Evolutionary conservation across 2,329 filamentous ascomycete species (phyloP).

Genomic region (Claviceps maximensis): DNA sequence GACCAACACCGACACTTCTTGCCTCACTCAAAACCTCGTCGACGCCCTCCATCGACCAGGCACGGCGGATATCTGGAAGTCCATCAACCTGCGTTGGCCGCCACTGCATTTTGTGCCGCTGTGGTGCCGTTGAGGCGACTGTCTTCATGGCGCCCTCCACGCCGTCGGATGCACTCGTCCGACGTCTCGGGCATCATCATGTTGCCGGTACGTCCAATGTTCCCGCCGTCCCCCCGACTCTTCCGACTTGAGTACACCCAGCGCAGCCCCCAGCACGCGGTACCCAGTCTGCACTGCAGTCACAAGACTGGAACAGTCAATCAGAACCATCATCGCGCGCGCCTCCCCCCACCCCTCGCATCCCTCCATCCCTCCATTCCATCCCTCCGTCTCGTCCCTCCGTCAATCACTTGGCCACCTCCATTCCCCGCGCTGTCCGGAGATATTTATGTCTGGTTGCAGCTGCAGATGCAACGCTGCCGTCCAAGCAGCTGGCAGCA

Average conservation of each 20-base stretch:
- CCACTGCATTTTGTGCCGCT: neutral
- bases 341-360: too few species aligned
- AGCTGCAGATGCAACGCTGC: constrained; percentile 1
- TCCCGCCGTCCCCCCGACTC: constrained; percentile 1
- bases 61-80: neutral
- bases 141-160: constrained; percentile 8
- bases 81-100: too few species aligned
- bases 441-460: neutral
- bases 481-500: neutral
- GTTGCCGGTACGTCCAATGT: constrained; percentile 6
- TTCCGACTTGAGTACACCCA: constrained; percentile 3
- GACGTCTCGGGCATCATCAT: constrained; percentile 5
- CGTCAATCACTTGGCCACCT: neutral
- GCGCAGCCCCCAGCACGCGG: neutral
- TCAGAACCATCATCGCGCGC: too few species aligned
- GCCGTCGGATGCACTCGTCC: constrained; percentile 3
- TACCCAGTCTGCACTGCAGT: neutral
- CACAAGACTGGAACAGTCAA: too few species aligned
- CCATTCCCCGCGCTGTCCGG: neutral
- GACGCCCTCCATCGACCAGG: neutral
- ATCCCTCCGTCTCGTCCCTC: neutral
- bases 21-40: neutral
- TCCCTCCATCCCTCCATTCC: neutral
- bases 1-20: neutral
- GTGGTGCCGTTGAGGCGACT: neutral